These are phyloP conservation scores for Leccinum truebloodii DNA, from an alignment of 768 basidiomycete species.

Conservation along the genomic window DNA sequence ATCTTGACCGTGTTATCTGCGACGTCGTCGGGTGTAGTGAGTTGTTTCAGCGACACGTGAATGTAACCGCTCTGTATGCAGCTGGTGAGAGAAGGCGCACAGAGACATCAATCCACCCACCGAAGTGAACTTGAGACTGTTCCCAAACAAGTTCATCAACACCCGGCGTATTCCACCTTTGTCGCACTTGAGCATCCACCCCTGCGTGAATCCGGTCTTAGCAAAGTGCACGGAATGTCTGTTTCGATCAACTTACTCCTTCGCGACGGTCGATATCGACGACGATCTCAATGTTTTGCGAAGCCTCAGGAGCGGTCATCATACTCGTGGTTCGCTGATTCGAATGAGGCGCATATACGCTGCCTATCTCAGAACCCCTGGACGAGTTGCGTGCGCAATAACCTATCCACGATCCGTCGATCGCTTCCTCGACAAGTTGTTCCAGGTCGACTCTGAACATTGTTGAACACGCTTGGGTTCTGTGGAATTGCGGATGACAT, in stretches of 20 bases:
- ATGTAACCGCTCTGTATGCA: constrained; percentile 76
- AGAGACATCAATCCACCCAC: constrained; percentile 41
- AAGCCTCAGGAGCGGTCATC: constrained; percentile 34
- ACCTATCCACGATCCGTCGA: constrained; percentile 95
- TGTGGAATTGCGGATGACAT: constrained; percentile 26
- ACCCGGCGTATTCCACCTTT: constrained; percentile 91
- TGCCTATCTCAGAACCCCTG: constrained; percentile 81
- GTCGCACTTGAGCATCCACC: constrained; percentile 87
- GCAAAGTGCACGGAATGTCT: not conserved
- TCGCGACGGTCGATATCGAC: constrained; percentile 79
- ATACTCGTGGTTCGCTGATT: constrained; percentile 47
- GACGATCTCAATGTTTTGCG: constrained; percentile 76
- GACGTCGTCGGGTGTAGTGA: constrained; percentile 57
- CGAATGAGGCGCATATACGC: constrained; percentile 78
- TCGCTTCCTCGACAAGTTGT: constrained; percentile 83
- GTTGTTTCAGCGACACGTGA: constrained; percentile 77
- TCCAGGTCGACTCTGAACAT: constrained; percentile 65
- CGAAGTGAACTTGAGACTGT: constrained; percentile 89
- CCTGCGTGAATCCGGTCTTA: constrained; percentile 44
- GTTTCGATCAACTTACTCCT: constrained; percentile 46
- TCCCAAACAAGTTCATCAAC: constrained; percentile 93
- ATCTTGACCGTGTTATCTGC: constrained; percentile 68
- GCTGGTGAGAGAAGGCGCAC: constrained; percentile 2
- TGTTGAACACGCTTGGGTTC: not conserved
- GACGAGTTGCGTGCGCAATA: constrained; percentile 76